phyloP scores from a whole-genome alignment of 2,329 filamentous ascomycete species.

The Lecanicillium sp. region DNA sequence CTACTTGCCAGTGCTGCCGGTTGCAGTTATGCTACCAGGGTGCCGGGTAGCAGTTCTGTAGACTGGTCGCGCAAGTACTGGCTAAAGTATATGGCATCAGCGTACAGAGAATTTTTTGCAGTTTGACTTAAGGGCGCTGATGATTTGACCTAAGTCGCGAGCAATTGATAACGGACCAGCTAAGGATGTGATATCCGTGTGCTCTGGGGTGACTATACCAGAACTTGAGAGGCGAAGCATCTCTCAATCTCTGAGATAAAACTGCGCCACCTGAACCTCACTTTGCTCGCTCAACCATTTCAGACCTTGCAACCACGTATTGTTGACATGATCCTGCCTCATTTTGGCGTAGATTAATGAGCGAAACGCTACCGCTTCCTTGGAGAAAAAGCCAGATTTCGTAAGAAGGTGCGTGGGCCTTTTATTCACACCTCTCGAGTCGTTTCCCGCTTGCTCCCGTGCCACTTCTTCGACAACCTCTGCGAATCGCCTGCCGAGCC shows the following conservation, averaged over 20 bases:
- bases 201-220: no score
- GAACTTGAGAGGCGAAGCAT: no score
- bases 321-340: neutral
- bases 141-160: no score
- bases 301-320: neutral
- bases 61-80: no score
- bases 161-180: no score
- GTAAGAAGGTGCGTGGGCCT: neutral
- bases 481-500: neutral
- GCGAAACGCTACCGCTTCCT: conserved; percentile 3
- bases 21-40: no score
- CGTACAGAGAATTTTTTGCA: no score
- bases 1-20: no score
- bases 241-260: neutral
- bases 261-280: neutral
- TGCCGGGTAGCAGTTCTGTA: no score
- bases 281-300: conserved; percentile 3
- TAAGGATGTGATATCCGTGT: no score
- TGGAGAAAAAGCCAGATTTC: conserved; percentile 1
- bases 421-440: neutral
- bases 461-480: conserved; percentile 1
- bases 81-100: no score
- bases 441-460: neutral
- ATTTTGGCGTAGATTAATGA: conserved; percentile 1
- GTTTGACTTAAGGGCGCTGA: no score